Evolutionary conservation across 371 early-diverging fungal genomes (phyloP).

Genomic region (Basidiobolus meristosporus): DNA sequence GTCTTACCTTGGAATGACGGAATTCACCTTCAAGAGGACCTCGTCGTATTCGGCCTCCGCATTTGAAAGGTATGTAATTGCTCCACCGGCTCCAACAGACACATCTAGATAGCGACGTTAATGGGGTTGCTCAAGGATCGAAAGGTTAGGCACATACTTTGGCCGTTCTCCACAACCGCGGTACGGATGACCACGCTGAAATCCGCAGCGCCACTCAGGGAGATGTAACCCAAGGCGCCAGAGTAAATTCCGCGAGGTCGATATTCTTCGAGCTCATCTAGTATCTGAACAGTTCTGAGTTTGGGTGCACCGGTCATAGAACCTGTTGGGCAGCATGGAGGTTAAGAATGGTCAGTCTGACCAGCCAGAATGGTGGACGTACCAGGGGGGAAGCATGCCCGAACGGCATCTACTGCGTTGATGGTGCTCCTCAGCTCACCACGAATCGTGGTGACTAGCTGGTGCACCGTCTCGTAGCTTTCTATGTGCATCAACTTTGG

Average conservation of each 20-base stretch:
- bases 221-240: conserved; percentile 81
- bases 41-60: conserved; percentile 78
- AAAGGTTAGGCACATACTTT: background rate
- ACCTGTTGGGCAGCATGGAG: conserved; percentile 12
- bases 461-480: conserved; percentile 80
- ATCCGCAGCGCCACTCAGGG: conserved; percentile 29
- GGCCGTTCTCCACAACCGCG: conserved; percentile 13
- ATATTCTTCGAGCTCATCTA: conserved; percentile 51
- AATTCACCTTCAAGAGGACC: conserved; percentile 33
- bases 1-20: conserved; percentile 42
- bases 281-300: conserved; percentile 56
- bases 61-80: conserved; percentile 69
- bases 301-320: conserved; percentile 98
- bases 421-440: conserved; percentile 35
- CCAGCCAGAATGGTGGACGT: background rate
- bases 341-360: background rate
- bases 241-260: conserved; percentile 75
- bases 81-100: conserved; percentile 87
- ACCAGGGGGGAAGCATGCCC: conserved; percentile 76
- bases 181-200: conserved; percentile 77
- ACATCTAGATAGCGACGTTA: conserved; percentile 13
- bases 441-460: conserved; percentile 73
- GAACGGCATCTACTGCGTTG: conserved; percentile 50
- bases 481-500: conserved; percentile 81
- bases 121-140: background rate